Evolutionary conservation across 169 alveolate genomes (phyloP), one percentile per base, ranked within the genome.

Genomic region (Plasmodium berghei): DNA sequence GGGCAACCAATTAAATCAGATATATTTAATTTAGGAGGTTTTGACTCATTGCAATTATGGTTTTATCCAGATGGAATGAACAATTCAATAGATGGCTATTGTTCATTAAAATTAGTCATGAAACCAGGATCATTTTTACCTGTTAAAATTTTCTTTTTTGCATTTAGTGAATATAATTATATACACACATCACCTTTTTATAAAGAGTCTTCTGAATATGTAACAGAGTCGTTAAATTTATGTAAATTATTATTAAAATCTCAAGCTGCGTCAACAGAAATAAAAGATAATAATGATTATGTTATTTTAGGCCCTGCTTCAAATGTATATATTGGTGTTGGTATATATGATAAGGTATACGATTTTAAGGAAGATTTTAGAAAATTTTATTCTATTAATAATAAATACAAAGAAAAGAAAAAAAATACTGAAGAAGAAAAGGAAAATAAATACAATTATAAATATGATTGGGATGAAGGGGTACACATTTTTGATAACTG

Each of bases 401-500:
- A 46, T 52, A 92, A 59, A 34, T 74, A 87, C 54, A 87, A 87
- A 72, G 66, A 73, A 18, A 87, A 73, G 28, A 66, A 73, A 26
- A 5, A 10, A 34, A 54, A 54, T 58, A 34, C 42, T 34, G 42
- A 34, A 34, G 92, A 18, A 34, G 40, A 52, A 24, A 70, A 10
- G 42, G 64, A 70, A 12, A 42, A 49, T 28, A 52, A 87, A 54
- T 73, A 74, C 59, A 72, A 89, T 28, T 93, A 72, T 72, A 91
- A 91, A 45, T 93, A 93, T 46, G 97, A 95, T 86, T 95, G 97
- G 97, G 97, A 95, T 83, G 97, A 94, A 70, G 97, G 97, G 2
- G 95, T 87, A 55, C 92, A 94, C 69, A 95, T 92, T 72, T 75
- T 93, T 69, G 94, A 95, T 90, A 92, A 95, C 66, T 95, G 97